Evolutionary conservation across 306 rosid species (phyloP).

Genomic region (Begonia peltatifolia): DNA sequence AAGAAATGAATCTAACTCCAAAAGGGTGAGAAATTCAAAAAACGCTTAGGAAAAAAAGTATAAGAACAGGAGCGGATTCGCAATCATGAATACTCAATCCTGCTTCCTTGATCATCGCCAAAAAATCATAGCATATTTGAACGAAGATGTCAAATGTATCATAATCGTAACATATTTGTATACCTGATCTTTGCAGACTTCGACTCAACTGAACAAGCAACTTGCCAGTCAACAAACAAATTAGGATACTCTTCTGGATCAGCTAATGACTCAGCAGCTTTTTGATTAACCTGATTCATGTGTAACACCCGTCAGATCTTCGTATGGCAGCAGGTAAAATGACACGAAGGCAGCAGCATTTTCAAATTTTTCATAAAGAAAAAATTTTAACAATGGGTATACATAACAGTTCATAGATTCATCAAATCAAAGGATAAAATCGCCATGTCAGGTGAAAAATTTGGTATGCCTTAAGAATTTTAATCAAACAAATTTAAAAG

Average conservation of each 20-base stretch:
- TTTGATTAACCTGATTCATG: conserved; percentile 59
- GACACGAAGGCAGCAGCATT: neutral
- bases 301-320: conserved; percentile 7
- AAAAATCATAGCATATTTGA: neutral
- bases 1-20: neutral
- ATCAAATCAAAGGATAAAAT: neutral
- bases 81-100: neutral
- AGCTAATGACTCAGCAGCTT: conserved; percentile 96
- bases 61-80: neutral
- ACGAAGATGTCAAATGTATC: neutral
- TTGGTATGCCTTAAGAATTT: neutral
- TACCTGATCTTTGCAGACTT: conserved; percentile 60
- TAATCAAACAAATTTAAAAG: neutral
- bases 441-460: neutral
- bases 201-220: conserved; percentile 89
- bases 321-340: neutral
- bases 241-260: conserved; percentile 98
- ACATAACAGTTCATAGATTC: neutral
- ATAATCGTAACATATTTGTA: neutral
- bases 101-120: neutral
- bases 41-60: neutral
- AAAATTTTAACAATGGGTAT: neutral
- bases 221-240: conserved; percentile 92
- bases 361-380: neutral
- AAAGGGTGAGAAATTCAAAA: neutral